Percentiles rank a stretch among this genome's conserved stretches.
Conservation (phyloP, 495 filamentous ascomycete species). For the Chlorociboria aeruginascens region DNA sequence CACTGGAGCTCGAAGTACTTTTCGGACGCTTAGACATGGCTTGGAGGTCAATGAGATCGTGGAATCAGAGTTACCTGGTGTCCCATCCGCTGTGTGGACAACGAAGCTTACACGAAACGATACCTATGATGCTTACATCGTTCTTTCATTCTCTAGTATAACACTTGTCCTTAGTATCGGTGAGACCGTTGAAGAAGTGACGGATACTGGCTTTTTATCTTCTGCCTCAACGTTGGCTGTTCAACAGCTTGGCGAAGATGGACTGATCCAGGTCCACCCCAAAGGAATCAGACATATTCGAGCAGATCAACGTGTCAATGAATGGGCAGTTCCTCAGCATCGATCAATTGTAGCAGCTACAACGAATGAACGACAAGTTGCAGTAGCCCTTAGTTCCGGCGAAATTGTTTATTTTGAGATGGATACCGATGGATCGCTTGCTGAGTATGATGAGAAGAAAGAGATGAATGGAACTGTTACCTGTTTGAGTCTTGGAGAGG, state of each 20-base stretch:
- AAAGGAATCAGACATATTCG: constrained; percentile 86
- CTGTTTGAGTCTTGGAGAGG: constrained; percentile 82
- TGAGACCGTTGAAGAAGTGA: constrained; percentile 91
- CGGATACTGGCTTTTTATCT: constrained; percentile 80
- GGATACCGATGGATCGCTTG: constrained; percentile 79
- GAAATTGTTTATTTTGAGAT: constrained; percentile 98
- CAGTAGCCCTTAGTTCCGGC: constrained; percentile 83
- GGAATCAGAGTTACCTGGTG: constrained; percentile 74
- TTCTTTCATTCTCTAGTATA: constrained; percentile 57
- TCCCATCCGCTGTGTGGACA: constrained; percentile 87
- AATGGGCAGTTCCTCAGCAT: constrained; percentile 89
- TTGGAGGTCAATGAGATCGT: constrained; percentile 90
- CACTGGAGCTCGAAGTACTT: constrained; percentile 74
- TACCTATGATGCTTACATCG: constrained; percentile 69
- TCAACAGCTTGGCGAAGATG: constrained; percentile 87
- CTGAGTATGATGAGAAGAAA: constrained; percentile 90
- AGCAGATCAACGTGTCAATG: constrained; percentile 70
- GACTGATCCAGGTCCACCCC: constrained; percentile 87
- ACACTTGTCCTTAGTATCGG: constrained; percentile 86
- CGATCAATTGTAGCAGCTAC: constrained; percentile 92
- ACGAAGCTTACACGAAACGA: constrained; percentile 77
- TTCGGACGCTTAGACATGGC: constrained; percentile 85
- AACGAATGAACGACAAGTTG: constrained; percentile 87
- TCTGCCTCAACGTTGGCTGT: constrained; percentile 81
- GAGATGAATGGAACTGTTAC: constrained; percentile 96